These are phyloP conservation scores for Piper betle DNA, from an alignment of 164 flowering plant genomes.

Conservation along the genomic window DNA sequence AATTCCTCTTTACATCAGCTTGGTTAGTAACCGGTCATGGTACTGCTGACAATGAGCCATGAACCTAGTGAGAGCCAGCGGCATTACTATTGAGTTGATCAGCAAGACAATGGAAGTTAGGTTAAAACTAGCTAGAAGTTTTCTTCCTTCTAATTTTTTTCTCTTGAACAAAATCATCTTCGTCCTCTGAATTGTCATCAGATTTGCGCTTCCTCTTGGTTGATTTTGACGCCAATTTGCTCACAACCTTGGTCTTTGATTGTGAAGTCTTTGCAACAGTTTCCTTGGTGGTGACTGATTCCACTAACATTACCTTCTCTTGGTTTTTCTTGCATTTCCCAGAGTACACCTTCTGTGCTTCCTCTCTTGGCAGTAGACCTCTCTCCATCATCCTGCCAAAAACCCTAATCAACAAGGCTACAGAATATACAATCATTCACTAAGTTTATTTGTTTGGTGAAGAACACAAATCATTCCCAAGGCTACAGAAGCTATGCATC, in stretches of 20 bases:
- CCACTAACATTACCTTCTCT: conserved; percentile 29
- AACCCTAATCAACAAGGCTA: background rate
- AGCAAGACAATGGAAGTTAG: background rate
- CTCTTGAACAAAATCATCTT: conserved; percentile 28
- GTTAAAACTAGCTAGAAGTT: conserved; percentile 4
- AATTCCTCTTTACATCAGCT: too few relatives aligned
- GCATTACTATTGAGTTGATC: conserved; percentile 7
- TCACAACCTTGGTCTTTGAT: conserved; percentile 13
- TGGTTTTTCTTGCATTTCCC: conserved; percentile 45
- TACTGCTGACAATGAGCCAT: too few relatives aligned
- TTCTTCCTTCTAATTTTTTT: conserved; percentile 21
- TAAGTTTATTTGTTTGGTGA: too few relatives aligned
- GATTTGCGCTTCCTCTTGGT: conserved; percentile 40
- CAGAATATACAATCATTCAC: too few relatives aligned
- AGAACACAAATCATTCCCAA: too few relatives aligned
- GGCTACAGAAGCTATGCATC: too few relatives aligned
- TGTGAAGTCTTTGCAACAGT: conserved; percentile 13
- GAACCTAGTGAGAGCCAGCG: conserved; percentile 25
- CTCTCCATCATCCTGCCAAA: conserved; percentile 82
- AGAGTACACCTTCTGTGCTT: conserved; percentile 51
- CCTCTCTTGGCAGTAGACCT: conserved; percentile 54
- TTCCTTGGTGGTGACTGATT: background rate
- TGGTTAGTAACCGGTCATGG: too few relatives aligned
- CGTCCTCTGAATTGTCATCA: conserved; percentile 26
- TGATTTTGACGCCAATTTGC: conserved; percentile 14